Percentiles rank a stretch among this genome's conserved stretches.
Conservation (phyloP, 495 filamentous ascomycete species). For the Ramalina intermedia region DNA sequence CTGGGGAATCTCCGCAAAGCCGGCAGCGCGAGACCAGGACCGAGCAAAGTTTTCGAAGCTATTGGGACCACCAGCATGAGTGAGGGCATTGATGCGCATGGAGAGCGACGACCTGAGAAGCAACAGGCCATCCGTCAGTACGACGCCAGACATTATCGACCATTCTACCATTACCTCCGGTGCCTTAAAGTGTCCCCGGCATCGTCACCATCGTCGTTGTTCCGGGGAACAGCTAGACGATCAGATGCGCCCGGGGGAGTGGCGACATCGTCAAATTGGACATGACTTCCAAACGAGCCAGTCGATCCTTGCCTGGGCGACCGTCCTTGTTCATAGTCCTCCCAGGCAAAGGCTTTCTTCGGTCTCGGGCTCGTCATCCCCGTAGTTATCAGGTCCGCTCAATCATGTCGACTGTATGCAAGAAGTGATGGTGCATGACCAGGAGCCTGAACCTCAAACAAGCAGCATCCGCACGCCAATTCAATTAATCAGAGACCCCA, state of each 20-base stretch:
- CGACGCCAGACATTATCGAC: neutral
- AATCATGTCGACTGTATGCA: neutral
- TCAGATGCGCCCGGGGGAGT: conserved; percentile 11
- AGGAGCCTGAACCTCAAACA: no score
- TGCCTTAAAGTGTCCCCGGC: conserved; percentile 2
- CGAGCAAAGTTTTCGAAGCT: conserved; percentile 88
- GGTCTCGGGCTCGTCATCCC: conserved; percentile 13
- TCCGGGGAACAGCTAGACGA: conserved; percentile 8
- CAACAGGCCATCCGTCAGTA: neutral
- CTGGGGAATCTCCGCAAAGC: conserved; percentile 72
- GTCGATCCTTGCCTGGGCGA: conserved; percentile 22
- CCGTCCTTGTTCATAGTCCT: conserved; percentile 25
- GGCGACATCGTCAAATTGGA: conserved; percentile 21
- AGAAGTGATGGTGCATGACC: no score
- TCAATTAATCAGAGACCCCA: no score
- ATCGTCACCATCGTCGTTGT: conserved; percentile 3
- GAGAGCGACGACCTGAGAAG: conserved; percentile 47
- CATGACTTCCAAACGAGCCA: conserved; percentile 21
- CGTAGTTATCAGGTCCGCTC: neutral
- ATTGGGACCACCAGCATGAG: conserved; percentile 80
- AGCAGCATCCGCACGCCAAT: no score
- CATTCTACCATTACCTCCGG: conserved; percentile 9
- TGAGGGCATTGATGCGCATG: conserved; percentile 48
- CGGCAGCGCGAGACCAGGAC: conserved; percentile 85
- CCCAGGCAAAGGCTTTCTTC: conserved; percentile 24